A percentile compares a stretch with the other conserved stretches of the same genome.
Evolutionary conservation across 208 protist species (phyloP).

Genomic region (Wallacemonas collosoma): DNA sequence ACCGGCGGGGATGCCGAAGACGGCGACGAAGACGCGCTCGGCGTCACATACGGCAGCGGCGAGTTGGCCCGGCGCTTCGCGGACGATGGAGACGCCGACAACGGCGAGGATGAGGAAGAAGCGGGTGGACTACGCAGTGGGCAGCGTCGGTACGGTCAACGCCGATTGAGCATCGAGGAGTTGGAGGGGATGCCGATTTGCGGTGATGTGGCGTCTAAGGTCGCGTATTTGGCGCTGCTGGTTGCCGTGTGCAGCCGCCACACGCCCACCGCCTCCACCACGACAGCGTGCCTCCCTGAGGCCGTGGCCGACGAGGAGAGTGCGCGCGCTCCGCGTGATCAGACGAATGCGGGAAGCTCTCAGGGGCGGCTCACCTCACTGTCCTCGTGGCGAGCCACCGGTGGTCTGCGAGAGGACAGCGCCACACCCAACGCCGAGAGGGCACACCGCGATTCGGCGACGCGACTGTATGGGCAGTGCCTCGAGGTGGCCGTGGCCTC

Average conservation of each 20-base stretch:
- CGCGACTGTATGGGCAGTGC: conserved; percentile 25
- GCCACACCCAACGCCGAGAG: not conserved
- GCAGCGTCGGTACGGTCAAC: not conserved
- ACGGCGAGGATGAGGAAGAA: conserved; percentile 4
- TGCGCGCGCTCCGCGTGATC: not conserved
- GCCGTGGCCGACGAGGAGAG: no score
- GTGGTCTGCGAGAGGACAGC: not conserved
- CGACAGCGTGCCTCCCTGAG: no score
- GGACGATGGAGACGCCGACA: not conserved
- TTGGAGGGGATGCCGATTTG: conserved; percentile 14
- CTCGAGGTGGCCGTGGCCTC: conserved; percentile 51
- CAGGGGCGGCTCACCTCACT: not conserved
- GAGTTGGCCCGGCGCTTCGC: conserved; percentile 1
- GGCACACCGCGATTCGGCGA: not conserved
- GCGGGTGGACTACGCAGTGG: not conserved
- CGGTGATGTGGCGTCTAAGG: conserved; percentile 52
- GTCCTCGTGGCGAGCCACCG: not conserved
- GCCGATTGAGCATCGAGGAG: conserved; percentile 1
- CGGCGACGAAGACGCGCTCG: conserved; percentile 17
- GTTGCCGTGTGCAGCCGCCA: conserved; percentile 20
- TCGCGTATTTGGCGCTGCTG: conserved; percentile 41
- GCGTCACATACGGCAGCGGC: conserved; percentile 24
- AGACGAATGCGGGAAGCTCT: not conserved
- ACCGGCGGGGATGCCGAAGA: conserved; percentile 2
- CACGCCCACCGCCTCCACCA: not conserved